phyloP scores from a whole-genome alignment of 129 eudicot genomes.

The Flaveria brownii region DNA sequence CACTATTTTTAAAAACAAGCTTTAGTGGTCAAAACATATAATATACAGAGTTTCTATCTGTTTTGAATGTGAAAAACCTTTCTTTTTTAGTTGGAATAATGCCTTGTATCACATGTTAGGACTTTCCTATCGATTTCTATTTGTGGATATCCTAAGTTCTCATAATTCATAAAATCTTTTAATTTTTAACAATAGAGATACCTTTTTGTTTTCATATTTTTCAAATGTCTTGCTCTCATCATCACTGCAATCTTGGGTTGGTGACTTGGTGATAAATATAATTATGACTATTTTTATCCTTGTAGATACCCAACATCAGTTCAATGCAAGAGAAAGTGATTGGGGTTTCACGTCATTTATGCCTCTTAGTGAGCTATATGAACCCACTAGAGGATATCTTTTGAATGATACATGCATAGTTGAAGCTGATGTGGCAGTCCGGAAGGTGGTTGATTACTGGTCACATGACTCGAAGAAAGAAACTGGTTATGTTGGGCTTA shows the following conservation, averaged over 20 bases:
- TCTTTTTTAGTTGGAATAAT: neutral
- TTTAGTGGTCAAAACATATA: neutral
- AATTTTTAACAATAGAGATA: neutral
- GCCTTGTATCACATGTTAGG: neutral
- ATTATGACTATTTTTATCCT: conserved; percentile 28
- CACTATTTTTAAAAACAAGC: too few species aligned
- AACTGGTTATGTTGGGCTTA: conserved; percentile 96
- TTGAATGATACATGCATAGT: conserved; percentile 70
- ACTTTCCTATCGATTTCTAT: neutral
- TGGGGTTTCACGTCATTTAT: conserved; percentile 99
- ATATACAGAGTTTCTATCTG: neutral
- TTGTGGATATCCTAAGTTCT: neutral
- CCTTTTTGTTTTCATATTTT: neutral
- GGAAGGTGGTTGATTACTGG: conserved; percentile 85
- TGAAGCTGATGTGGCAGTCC: conserved; percentile 94
- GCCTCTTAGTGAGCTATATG: conserved; percentile 90
- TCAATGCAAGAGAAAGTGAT: conserved; percentile 91
- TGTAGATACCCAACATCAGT: conserved; percentile 90
- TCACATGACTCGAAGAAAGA: conserved; percentile 91
- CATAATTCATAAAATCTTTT: neutral
- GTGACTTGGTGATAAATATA: conserved; percentile 7
- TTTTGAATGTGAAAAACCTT: neutral
- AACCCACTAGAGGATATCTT: conserved; percentile 78
- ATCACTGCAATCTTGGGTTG: conserved; percentile 11
- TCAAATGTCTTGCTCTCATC: conserved; percentile 21